These are phyloP conservation scores for Microbotryum saponariae DNA, from an alignment of 1,284 basidiomycete species.

Conservation along the genomic window DNA sequence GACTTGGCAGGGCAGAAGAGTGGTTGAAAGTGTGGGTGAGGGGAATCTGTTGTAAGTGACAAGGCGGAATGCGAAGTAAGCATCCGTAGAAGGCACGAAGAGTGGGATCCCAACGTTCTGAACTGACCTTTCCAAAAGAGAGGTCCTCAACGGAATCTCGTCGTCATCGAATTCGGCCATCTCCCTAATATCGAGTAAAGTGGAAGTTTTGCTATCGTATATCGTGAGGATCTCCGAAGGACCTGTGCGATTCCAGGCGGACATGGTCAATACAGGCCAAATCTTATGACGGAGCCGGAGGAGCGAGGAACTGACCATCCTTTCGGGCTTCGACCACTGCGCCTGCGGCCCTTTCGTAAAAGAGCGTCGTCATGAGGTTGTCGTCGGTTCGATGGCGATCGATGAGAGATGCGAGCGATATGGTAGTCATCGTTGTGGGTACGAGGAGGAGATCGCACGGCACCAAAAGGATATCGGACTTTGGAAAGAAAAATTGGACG, in stretches of 20 bases:
- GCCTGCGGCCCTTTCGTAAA: constrained; percentile 51
- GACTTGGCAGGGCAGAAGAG: constrained; percentile 75
- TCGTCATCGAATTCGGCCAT: constrained; percentile 40
- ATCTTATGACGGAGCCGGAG: neutral
- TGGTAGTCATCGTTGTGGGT: constrained; percentile 38
- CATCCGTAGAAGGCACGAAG: neutral
- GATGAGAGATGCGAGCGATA: constrained; percentile 62
- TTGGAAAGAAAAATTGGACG: neutral
- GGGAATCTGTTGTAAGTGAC: constrained; percentile 54
- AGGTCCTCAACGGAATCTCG: constrained; percentile 33
- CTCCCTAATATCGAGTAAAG: constrained; percentile 32
- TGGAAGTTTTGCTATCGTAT: constrained; percentile 20
- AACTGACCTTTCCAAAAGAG: constrained; percentile 31
- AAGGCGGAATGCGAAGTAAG: constrained; percentile 40
- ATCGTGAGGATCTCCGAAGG: constrained; percentile 29
- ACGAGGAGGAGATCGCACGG: constrained; percentile 78
- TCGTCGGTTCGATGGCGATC: constrained; percentile 70
- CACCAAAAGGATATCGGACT: constrained; percentile 77
- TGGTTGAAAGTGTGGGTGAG: constrained; percentile 59
- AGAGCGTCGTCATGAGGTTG: constrained; percentile 67
- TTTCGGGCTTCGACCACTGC: constrained; percentile 29
- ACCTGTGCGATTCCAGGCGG: constrained; percentile 5
- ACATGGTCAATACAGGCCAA: neutral
- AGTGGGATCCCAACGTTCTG: neutral
- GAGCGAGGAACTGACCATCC: constrained; percentile 23